phyloP scores from a whole-genome alignment of 78 protist genomes.

The Bodo saltans region DNA sequence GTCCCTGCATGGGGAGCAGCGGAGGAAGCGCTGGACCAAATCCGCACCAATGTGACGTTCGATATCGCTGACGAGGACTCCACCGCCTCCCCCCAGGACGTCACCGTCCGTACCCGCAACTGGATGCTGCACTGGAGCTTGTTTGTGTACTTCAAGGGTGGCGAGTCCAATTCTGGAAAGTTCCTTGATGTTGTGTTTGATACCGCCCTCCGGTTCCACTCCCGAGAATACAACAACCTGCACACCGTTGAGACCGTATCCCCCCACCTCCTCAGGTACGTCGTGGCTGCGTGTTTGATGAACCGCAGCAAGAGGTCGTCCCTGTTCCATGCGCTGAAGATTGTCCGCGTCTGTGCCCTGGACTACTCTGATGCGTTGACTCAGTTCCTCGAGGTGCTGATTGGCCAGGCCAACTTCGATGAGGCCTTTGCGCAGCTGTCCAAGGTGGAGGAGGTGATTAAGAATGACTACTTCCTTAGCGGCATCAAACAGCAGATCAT shows the following conservation, averaged over 20 bases:
- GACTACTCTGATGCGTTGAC: slow-evolving; percentile 22
- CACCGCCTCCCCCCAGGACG: not conserved
- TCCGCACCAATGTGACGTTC: not conserved
- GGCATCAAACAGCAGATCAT: not conserved
- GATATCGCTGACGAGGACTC: not conserved
- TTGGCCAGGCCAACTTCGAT: slow-evolving; percentile 2
- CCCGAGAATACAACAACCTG: not conserved
- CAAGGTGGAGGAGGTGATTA: slow-evolving; percentile 1
- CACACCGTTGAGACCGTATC: not conserved
- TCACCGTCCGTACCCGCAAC: too few relatives aligned
- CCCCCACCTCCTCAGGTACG: slow-evolving; percentile 26
- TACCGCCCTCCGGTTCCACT: not conserved
- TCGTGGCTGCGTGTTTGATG: not conserved
- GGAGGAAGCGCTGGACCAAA: not conserved
- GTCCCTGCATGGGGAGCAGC: not conserved
- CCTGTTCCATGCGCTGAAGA: not conserved
- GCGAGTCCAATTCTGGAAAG: not conserved
- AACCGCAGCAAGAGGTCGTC: not conserved
- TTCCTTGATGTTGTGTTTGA: slow-evolving; percentile 13
- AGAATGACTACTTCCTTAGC: slow-evolving; percentile 8
- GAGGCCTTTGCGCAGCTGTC: not conserved
- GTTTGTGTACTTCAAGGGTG: slow-evolving; percentile 19
- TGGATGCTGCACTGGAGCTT: slow-evolving; percentile 26
- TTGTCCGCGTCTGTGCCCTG: not conserved
- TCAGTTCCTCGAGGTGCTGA: not conserved